These are phyloP conservation scores for Cryphonectria carpinicola DNA, from an alignment of 2,329 filamentous ascomycete genomes.

Conservation along the genomic window DNA sequence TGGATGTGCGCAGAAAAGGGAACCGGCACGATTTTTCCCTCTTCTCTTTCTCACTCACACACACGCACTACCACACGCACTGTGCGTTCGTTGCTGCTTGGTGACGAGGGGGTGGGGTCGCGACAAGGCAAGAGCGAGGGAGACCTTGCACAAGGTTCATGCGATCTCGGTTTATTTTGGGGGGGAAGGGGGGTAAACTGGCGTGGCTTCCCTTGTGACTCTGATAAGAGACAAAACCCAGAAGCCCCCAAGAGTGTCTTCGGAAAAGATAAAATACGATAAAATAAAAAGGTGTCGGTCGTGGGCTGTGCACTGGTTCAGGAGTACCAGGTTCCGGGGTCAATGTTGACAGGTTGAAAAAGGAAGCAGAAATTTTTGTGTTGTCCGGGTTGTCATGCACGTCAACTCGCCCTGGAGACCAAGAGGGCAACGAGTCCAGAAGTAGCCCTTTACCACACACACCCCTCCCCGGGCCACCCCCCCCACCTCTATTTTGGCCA, in stretches of 20 bases:
- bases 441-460: not conserved
- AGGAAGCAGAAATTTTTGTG: slow-evolving; percentile 6
- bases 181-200: not conserved
- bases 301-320: not conserved
- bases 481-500: not conserved
- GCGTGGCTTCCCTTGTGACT: not conserved
- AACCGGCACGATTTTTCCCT: not conserved
- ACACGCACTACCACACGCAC: not conserved
- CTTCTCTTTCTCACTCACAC: not conserved
- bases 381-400: slow-evolving; percentile 8
- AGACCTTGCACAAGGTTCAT: slow-evolving; percentile 2
- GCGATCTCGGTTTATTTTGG: not conserved
- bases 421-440: not conserved
- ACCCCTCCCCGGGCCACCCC: not conserved
- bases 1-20: not conserved
- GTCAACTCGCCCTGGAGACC: slow-evolving; percentile 1
- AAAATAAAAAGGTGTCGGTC: not conserved
- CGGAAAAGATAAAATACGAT: no score
- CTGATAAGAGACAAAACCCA: not conserved
- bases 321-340: not conserved
- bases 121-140: not conserved
- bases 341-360: slow-evolving; percentile 10
- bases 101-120: not conserved
- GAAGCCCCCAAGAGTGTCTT: not conserved
- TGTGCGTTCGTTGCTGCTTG: not conserved